These are phyloP conservation scores for Exophiala alcalophila DNA, from an alignment of 2,329 filamentous ascomycete species.

Conservation along the genomic window DNA sequence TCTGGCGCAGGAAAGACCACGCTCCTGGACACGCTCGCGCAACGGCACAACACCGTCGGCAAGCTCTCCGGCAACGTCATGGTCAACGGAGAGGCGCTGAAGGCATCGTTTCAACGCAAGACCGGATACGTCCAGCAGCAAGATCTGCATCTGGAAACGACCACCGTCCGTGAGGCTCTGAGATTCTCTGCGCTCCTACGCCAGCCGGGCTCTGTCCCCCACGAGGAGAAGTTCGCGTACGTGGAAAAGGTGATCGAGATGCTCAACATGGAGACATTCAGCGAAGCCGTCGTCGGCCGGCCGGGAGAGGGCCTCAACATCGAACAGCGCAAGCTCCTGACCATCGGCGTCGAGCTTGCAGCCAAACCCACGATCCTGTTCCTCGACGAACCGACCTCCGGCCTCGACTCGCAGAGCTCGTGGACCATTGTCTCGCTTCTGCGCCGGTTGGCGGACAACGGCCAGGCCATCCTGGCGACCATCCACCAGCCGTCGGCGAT, in stretches of 20 bases:
- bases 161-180: constrained; percentile 67
- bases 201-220: constrained; percentile 69
- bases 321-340: constrained; percentile 68
- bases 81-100: constrained; percentile 52
- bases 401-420: constrained; percentile 84
- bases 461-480: constrained; percentile 85
- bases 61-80: constrained; percentile 65
- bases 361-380: constrained; percentile 86
- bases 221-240: constrained; percentile 74
- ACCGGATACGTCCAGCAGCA: constrained; percentile 1
- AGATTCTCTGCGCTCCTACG: constrained; percentile 80
- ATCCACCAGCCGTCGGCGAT: constrained; percentile 92
- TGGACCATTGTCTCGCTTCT: constrained; percentile 84
- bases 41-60: constrained; percentile 53
- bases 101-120: constrained; percentile 11
- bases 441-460: constrained; percentile 79
- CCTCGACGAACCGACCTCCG: constrained; percentile 88
- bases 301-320: constrained; percentile 70
- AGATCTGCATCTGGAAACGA: constrained; percentile 50
- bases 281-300: constrained; percentile 82
- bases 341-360: constrained; percentile 88
- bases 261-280: constrained; percentile 82
- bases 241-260: constrained; percentile 85
- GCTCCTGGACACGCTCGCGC: constrained; percentile 55
- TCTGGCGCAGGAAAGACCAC: constrained; percentile 61